Conservation (phyloP, 2,329 filamentous ascomycete genomes). For the Penicillium sp. region DNA sequence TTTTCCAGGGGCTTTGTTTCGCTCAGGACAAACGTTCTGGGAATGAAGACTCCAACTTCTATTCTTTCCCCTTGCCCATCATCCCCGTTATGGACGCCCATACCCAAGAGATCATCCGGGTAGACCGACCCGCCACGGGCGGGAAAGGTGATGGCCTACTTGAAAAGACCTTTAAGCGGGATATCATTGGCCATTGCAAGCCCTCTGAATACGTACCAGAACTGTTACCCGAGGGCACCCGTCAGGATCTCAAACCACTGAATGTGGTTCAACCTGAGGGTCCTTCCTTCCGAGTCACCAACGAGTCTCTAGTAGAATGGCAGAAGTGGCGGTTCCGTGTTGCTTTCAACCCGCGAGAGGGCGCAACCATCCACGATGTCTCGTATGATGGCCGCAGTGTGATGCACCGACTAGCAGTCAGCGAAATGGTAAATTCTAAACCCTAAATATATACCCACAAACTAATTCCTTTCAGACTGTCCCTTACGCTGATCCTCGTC, state of each 20-base stretch:
- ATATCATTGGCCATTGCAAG: conserved; percentile 53
- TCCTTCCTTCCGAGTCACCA: conserved; percentile 56
- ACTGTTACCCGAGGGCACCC: conserved; percentile 45
- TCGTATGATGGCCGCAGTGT: conserved; percentile 64
- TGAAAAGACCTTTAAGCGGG: conserved; percentile 42
- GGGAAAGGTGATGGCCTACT: conserved; percentile 50
- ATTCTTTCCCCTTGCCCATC: conserved; percentile 55
- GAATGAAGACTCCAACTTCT: conserved; percentile 60
- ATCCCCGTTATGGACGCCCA: conserved; percentile 57
- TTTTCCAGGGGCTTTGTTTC: conserved; percentile 55
- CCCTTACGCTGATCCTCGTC: conserved; percentile 64
- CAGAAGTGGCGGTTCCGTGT: conserved; percentile 70
- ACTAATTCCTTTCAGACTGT: conserved; percentile 41
- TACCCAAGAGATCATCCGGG: conserved; percentile 54
- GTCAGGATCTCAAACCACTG: conserved; percentile 64
- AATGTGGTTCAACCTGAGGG: conserved; percentile 70
- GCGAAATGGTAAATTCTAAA: conserved; percentile 57
- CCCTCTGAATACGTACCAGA: conserved; percentile 52
- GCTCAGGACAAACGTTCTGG: conserved; percentile 41
- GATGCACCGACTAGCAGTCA: conserved; percentile 64
- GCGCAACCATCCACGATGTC: conserved; percentile 67
- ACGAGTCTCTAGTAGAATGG: conserved; percentile 51
- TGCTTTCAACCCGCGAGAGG: conserved; percentile 58
- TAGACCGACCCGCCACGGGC: conserved; percentile 57
- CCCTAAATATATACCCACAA: background rate